phyloP scores from a whole-genome alignment of 2,329 filamentous ascomycete species.

The Karstenula rhodostoma region DNA sequence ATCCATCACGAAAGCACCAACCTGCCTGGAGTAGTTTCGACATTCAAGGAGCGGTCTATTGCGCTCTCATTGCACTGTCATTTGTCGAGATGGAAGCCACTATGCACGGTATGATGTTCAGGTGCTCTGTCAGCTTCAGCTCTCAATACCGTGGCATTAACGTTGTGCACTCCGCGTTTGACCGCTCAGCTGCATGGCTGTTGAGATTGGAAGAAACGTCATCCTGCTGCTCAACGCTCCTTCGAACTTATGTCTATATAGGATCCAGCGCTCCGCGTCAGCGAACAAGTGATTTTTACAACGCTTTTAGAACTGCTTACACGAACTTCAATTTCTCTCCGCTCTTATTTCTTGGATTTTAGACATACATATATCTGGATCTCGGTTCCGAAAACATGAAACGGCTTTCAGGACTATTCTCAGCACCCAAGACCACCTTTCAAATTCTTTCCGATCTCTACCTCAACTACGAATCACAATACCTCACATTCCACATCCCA shows the following conservation, averaged over 20 bases:
- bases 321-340: not conserved
- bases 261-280: not conserved
- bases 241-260: not conserved
- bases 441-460: constrained; percentile 46
- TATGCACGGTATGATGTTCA: not conserved
- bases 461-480: constrained; percentile 39
- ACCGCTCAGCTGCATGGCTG: not conserved
- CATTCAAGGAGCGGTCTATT: not conserved
- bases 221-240: not conserved
- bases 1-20: not conserved
- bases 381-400: constrained; percentile 22
- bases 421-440: constrained; percentile 33
- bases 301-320: not conserved
- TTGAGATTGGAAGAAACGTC: not conserved
- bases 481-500: constrained; percentile 42
- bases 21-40: not conserved
- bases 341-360: constrained; percentile 6
- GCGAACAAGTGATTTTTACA: not conserved
- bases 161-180: not conserved
- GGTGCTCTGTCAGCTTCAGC: not conserved
- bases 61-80: not conserved
- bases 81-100: not conserved
- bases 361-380: not conserved
- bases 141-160: not conserved
- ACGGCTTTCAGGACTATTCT: constrained; percentile 36